phyloP scores from a whole-genome alignment of 306 rosid genomes.

The Erythrophleum fordii region DNA sequence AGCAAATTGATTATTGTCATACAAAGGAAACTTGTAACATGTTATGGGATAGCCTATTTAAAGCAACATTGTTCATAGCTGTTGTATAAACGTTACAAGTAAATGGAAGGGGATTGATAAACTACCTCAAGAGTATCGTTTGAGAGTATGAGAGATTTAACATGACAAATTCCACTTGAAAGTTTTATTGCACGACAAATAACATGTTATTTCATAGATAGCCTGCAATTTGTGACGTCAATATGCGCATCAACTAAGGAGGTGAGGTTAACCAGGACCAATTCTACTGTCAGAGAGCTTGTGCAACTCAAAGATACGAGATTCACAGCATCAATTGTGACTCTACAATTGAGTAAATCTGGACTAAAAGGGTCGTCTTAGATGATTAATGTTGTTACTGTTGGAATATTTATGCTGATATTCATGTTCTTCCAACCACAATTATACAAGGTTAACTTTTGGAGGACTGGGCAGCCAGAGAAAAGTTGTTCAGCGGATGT shows the following conservation, averaged over 20 bases:
- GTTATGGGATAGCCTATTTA: neutral
- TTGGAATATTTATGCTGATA: neutral
- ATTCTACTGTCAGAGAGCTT: neutral
- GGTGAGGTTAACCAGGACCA: slow-evolving; percentile 15
- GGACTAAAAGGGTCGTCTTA: neutral
- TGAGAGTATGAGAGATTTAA: slow-evolving; percentile 25
- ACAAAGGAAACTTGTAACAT: neutral
- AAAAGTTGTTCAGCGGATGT: slow-evolving; percentile 13
- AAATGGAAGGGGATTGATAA: neutral
- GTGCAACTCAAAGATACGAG: slow-evolving; percentile 22
- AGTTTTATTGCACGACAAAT: slow-evolving; percentile 1
- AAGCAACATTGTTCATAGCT: neutral
- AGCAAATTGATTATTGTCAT: neutral
- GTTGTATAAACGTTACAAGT: neutral
- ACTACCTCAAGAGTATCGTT: slow-evolving; percentile 25
- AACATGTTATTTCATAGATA: neutral
- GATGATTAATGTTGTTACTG: slow-evolving; percentile 19
- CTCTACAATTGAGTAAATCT: neutral
- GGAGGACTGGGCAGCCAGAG: slow-evolving; percentile 17
- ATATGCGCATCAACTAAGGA: slow-evolving; percentile 26
- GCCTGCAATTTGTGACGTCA: neutral
- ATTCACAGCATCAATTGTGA: slow-evolving; percentile 31
- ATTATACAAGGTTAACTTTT: slow-evolving; percentile 8
- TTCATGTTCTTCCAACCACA: slow-evolving; percentile 6
- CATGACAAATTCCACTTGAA: slow-evolving; percentile 25